A percentile compares a stretch with the other conserved stretches of the same genome.
These are phyloP conservation scores for Oryza meridionalis DNA, from an alignment of 176 grass and related monocot species.

Conservation along the genomic window DNA sequence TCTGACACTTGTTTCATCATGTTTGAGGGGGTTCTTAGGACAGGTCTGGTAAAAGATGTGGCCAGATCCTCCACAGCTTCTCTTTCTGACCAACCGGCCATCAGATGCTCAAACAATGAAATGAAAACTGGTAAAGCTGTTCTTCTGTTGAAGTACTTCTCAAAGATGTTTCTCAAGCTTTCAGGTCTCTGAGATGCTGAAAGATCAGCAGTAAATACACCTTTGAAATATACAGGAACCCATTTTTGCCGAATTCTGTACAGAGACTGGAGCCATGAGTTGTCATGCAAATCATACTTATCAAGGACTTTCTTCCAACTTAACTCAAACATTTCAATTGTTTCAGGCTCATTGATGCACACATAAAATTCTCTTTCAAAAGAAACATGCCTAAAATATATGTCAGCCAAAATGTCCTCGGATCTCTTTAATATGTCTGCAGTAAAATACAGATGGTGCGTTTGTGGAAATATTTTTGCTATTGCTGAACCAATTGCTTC, in stretches of 20 bases:
- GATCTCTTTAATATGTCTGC: constrained; percentile 57
- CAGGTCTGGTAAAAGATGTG: constrained; percentile 62
- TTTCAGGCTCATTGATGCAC: constrained; percentile 46
- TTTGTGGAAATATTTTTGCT: constrained; percentile 61
- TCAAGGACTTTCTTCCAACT: constrained; percentile 53
- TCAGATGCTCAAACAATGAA: constrained; percentile 70
- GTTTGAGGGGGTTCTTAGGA: constrained; percentile 63
- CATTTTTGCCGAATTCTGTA: constrained; percentile 58
- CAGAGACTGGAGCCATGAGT: constrained; percentile 61
- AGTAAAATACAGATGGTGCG: constrained; percentile 52
- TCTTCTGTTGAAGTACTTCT: constrained; percentile 61
- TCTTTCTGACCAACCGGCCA: constrained; percentile 64
- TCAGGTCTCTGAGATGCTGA: constrained; percentile 48
- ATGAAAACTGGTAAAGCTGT: constrained; percentile 58
- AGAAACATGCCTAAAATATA: constrained; percentile 46
- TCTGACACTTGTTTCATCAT: constrained; percentile 55
- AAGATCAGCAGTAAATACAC: constrained; percentile 65
- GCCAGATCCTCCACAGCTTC: constrained; percentile 73
- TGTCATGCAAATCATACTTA: constrained; percentile 61
- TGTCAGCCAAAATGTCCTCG: constrained; percentile 45
- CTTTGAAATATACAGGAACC: constrained; percentile 58
- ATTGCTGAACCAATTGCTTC: constrained; percentile 47
- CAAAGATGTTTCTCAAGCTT: constrained; percentile 55
- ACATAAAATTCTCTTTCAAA: constrained; percentile 56
- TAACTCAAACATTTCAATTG: constrained; percentile 59